A percentile compares a stretch with the other conserved stretches of the same genome.
These are phyloP conservation scores for Daldinia concentrica DNA, from an alignment of 495 filamentous ascomycete species.

Conservation along the genomic window DNA sequence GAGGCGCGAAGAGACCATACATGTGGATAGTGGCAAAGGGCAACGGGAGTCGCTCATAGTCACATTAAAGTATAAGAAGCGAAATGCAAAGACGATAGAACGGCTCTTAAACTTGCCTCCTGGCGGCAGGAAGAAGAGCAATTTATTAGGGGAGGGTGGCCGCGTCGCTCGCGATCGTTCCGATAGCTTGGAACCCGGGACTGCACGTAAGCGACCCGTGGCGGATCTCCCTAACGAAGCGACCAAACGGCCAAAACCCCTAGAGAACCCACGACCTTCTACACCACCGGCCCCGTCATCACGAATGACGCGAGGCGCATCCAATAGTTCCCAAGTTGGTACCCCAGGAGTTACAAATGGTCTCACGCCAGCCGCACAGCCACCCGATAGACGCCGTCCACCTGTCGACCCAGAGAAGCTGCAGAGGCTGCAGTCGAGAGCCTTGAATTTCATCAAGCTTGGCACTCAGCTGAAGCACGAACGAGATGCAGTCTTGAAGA, in stretches of 20 bases:
- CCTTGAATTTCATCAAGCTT: constrained; percentile 43
- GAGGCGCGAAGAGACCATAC: constrained; percentile 44
- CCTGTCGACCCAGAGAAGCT: constrained; percentile 40
- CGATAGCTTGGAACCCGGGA: constrained; percentile 49
- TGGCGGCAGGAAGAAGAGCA: constrained; percentile 46
- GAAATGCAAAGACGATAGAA: constrained; percentile 51
- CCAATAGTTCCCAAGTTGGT: constrained; percentile 55
- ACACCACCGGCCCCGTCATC: constrained; percentile 59
- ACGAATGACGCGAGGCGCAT: constrained; percentile 58
- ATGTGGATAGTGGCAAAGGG: constrained; percentile 46
- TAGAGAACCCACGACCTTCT: constrained; percentile 43
- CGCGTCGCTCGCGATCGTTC: constrained; percentile 49
- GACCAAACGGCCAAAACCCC: constrained; percentile 47
- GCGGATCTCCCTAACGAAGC: constrained; percentile 45
- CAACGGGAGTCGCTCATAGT: constrained; percentile 38
- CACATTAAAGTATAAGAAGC: constrained; percentile 55
- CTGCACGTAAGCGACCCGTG: constrained; percentile 56
- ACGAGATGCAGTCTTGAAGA: constrained; percentile 52
- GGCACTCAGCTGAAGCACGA: constrained; percentile 57
- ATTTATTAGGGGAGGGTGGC: constrained; percentile 49
- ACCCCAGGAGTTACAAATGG: constrained; percentile 53
- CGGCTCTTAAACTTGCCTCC: constrained; percentile 56
- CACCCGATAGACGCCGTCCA: constrained; percentile 47
- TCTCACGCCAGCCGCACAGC: constrained; percentile 50
- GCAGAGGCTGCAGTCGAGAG: constrained; percentile 38